A percentile compares a stretch with the other conserved stretches of the same genome.
These are phyloP conservation scores for Citrus maxima DNA, from an alignment of 345 rosid species.

Conservation along the genomic window DNA sequence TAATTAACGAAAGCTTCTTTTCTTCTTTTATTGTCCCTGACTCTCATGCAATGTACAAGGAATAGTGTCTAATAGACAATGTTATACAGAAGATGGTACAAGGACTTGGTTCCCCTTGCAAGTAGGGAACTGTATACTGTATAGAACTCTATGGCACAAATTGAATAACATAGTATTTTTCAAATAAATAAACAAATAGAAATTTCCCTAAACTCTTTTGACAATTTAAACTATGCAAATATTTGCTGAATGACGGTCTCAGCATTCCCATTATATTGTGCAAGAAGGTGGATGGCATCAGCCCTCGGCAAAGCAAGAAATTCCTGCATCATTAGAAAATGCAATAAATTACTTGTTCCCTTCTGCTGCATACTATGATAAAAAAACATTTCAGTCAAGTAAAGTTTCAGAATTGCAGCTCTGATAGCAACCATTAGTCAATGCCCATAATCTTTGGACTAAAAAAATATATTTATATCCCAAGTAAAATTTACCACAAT, in stretches of 20 bases:
- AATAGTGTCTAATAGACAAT: background rate
- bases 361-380: background rate
- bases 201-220: background rate
- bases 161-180: slow-evolving; percentile 16
- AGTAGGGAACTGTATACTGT: background rate
- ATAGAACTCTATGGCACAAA: slow-evolving; percentile 9
- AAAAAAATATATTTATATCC: background rate
- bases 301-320: slow-evolving; percentile 97
- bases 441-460: background rate
- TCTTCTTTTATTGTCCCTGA: background rate
- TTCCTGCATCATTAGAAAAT: slow-evolving; percentile 51
- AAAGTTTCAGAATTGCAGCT: background rate
- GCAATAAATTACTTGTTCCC: background rate
- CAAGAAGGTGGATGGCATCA: slow-evolving; percentile 89
- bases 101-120: background rate
- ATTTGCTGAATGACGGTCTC: slow-evolving; percentile 85
- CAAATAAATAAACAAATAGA: slow-evolving; percentile 21
- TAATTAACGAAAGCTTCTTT: background rate
- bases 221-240: slow-evolving; percentile 41
- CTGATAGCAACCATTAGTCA: background rate
- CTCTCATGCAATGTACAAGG: background rate
- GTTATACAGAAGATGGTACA: background rate
- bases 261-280: slow-evolving; percentile 80
- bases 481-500: background rate
- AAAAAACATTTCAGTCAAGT: background rate